Evolutionary conservation across 2,329 filamentous ascomycete species (phyloP), one percentile per base, ranked within the genome.

Genomic region (Cadophora malorum): DNA sequence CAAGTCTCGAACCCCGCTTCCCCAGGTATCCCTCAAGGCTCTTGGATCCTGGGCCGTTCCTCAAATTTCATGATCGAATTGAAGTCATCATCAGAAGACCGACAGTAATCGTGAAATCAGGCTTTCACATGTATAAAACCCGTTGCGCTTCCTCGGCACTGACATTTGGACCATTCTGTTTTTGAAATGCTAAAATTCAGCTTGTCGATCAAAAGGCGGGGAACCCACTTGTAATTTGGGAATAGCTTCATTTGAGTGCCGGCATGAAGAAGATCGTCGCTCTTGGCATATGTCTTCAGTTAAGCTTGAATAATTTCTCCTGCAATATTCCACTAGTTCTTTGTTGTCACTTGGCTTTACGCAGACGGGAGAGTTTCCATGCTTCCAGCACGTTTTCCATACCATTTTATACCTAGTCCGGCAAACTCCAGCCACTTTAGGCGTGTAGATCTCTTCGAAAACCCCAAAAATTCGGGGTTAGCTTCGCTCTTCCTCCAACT

Each of bases 171-270:
- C 23, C 25, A 53, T 45, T 16, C 41, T 45, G 41, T 19, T 16
- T 19, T 45, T 5, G 12, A 16, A 45, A 10, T 7, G 45, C 45
- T 55, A 55, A 19, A 33, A 12, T 55, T 7, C 1, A 31, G 16
- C 52, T 55, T 55, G 52, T 55, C 28, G 52, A 55, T 55, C 52
- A 33, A 53, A 16, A 33, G 25, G 52, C 52, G 52, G 52, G 52
- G 52, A 55, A n/a, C 14, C 52, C 52, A 33, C 28, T 1, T 55
- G 33, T 55, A 55, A 33, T 55, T 53, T 55, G 28, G 28, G 52
- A 55, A 55, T 55, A 33, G 25, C 52, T 55, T 55, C 52, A 33
- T 55, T 33, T 33, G 52, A 33, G 25, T 33, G 52, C 52, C 52
- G 52, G 25, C 7, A 2, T 8, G 23, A 28, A 19, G 12, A 55